Base-by-base conservation (phyloP, 164 flowering plant species). In the Buxus sempervirens region DNA sequence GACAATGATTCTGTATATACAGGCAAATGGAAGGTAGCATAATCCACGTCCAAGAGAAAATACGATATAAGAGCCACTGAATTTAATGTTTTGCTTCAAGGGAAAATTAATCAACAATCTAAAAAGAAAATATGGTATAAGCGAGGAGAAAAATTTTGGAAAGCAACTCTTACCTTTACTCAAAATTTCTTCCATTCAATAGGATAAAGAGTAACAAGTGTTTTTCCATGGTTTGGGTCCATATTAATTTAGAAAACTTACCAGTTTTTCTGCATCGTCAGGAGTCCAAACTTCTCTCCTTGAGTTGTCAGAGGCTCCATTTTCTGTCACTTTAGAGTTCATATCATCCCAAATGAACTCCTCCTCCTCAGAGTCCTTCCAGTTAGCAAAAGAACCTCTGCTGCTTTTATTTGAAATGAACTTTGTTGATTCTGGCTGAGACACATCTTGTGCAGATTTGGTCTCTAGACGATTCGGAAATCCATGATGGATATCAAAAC, bases 351-450 rank as follows among this genome's bases (percentile, higher is more conserved):
- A 91, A 76, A 78, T 77, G 77, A 76, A 94, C 81, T 94, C 96
- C 69, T 93, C 98, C 76, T 93, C 98, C 74, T 91, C 98, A 32
- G 96, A 88, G 71, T 88, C 87, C 70, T 90, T 87, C 98, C 97
- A 91, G 84, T 78, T 91, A 70, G 69, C 67, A 66, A 82, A 70
- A 61, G 77, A 60, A 49, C 72, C 86, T 65, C 75, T 69, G 51
- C 78, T 75, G 74, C 75, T 79, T 68, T 71, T 79, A 62, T 66
- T 67, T 25, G 69, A 69, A 71, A 64, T 28, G 51, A 54, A 65
- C 38, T 68, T 73, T 55, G 72, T 53, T 27, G 74, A 61, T 65
- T 60, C 82, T 58, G 69, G 61, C 60, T 72, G 81, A 54, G 62
- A 48, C 75, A 73, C 81, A 62, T 72, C 41, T 62, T 62, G 80